phyloP scores from a whole-genome alignment of 1,284 basidiomycete species.

The Takashimella koratensis region DNA sequence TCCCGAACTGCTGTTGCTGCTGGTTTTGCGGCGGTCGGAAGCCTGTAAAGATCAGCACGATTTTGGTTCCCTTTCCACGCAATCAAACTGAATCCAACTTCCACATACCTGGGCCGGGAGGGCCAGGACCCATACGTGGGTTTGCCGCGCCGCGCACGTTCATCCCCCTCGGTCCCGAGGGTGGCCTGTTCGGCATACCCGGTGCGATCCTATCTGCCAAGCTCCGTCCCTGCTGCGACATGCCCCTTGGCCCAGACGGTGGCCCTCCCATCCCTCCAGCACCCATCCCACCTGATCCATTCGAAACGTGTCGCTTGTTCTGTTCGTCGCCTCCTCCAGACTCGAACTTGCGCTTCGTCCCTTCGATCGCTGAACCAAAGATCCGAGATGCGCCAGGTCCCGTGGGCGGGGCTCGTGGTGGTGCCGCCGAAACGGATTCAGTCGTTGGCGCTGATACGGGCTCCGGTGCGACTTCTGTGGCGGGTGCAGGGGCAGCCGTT shows the following conservation, averaged over 20 bases:
- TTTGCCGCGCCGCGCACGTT: conserved; percentile 18
- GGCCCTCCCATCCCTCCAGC: background rate
- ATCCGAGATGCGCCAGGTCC: conserved; percentile 5
- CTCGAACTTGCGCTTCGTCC: conserved; percentile 23
- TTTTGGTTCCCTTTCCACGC: background rate
- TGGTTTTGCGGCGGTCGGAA: conserved; percentile 11
- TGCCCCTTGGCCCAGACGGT: conserved; percentile 8
- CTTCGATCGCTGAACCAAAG: conserved; percentile 17
- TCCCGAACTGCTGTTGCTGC: conserved; percentile 11
- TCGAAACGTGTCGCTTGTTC: conserved; percentile 16
- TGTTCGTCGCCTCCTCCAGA: conserved; percentile 3
- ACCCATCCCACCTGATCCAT: conserved; percentile 11
- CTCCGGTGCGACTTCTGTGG: background rate
- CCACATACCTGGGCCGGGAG: conserved; percentile 3
- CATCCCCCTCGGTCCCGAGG: conserved; percentile 18
- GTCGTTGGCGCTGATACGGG: conserved; percentile 9
- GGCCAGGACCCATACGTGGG: conserved; percentile 14
- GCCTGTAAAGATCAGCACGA: too few species aligned
- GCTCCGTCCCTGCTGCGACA: conserved; percentile 15
- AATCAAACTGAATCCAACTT: background rate
- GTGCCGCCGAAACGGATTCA: conserved; percentile 2
- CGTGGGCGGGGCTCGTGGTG: conserved; percentile 4
- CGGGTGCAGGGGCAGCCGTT: conserved; percentile 1
- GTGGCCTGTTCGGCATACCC: conserved; percentile 14
- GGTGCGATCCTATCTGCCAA: conserved; percentile 20